Evolutionary conservation across 768 basidiomycete species (phyloP), one percentile per base, ranked within the genome.

Genomic region (Neoboletus magnificus): DNA sequence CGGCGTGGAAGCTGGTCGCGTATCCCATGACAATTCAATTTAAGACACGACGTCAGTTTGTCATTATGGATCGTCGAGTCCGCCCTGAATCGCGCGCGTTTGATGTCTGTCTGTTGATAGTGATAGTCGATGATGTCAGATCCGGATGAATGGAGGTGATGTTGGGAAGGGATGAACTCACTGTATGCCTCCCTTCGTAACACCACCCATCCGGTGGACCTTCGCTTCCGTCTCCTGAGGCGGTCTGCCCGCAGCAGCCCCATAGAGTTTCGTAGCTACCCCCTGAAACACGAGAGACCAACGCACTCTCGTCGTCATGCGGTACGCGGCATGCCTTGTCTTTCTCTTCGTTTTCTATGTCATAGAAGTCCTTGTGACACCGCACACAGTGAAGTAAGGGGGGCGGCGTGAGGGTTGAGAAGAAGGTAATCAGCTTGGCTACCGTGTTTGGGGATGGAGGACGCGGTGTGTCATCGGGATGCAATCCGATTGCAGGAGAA

Each of bases 161-260:
- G 7, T 25, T 23, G 39, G 13, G 4, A 52, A 27, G 43, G 45
- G 52, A 25, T 13, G 16, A 20, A 48, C 65, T 55, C 41, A 79
- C 83, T 9, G 89, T 91, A 67, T 92, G 89, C 68, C 79, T 81
- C 4, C 89, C 89, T 67, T 91, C 89, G 62, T 90, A 91, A 63
- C 89, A 92, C 88, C 88, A 92, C 1, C 89, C 90, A 65, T 90
- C 87, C 1, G 89, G 90, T 1, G 90, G 89, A 0, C 89, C 89
- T 73, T 86, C 86, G 58, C 89, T 86, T 1, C 90, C 89, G 59
- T 86, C 83, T 0, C 89, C 89, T 25, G 89, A 84, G 7, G 84
- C 85, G 0, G 81, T 85, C 63, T 79, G 76, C 9, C 81, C 86
- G 68, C 89, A 92, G 71, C 90, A 92, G 3, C 80, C 82, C 81